Conservation (phyloP, 495 filamentous ascomycete genomes). For the Hamigera avellanea region DNA sequence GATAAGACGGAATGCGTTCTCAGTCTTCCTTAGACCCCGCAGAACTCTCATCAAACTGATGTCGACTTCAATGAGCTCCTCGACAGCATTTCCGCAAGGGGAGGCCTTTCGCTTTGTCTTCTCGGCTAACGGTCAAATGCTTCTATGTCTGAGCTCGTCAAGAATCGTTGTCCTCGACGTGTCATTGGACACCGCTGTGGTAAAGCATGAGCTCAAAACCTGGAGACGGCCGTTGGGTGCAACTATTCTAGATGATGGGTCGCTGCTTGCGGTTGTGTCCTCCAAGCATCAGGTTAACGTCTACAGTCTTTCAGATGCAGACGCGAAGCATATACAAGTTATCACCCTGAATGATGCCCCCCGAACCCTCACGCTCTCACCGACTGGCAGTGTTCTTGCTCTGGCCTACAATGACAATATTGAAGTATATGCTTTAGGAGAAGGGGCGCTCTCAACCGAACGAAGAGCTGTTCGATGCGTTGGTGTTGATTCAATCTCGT, state of each 20-base stretch:
- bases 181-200: constrained; percentile 38
- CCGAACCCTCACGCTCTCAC: constrained; percentile 67
- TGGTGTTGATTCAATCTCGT: constrained; percentile 64
- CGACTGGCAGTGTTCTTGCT: constrained; percentile 68
- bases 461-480: constrained; percentile 73
- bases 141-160: constrained; percentile 78
- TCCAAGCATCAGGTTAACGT: constrained; percentile 73
- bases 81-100: constrained; percentile 66
- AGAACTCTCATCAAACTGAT: constrained; percentile 63
- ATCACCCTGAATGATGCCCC: constrained; percentile 66
- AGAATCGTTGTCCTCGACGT: constrained; percentile 72
- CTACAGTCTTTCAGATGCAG: constrained; percentile 52
- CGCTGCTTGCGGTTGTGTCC: constrained; percentile 65
- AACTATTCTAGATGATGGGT: constrained; percentile 70
- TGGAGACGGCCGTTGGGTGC: constrained; percentile 63
- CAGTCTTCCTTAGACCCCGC: constrained; percentile 60
- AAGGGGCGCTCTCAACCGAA: constrained; percentile 50
- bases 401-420: constrained; percentile 81
- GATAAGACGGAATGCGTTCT: constrained; percentile 69
- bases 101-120: constrained; percentile 78
- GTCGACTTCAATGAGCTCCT: constrained; percentile 74
- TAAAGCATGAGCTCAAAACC: constrained; percentile 72
- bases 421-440: constrained; percentile 67
- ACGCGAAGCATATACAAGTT: constrained; percentile 55
- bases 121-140: constrained; percentile 58